Evolutionary conservation across 75 land plant species (phyloP), one percentile per base, ranked within the genome.

Genomic region (Cupressus sempervirens): DNA sequence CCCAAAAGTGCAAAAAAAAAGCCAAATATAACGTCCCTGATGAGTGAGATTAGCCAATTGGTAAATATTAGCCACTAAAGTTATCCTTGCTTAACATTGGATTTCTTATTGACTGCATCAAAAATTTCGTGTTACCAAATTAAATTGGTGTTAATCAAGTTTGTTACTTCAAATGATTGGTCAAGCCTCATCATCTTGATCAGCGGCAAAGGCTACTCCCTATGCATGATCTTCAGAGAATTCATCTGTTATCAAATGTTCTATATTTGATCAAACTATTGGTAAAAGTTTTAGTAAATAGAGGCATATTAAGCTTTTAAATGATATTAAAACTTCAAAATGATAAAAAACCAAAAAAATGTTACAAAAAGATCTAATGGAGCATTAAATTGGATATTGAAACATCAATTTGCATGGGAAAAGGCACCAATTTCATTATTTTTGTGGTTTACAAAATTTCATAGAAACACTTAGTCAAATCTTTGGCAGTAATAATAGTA

Each of bases 221-320:
- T 94, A 89, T 7, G 96, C 92, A 13, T 95, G 89, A 86, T 95
- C 99, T 26, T 92, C 90, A 1, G 95, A 91, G 89, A 97, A 97
- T 88, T 97, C 99, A 83, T 97, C 99, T 14, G 98, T 98, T 40
- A 93, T 95, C 83, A 96, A 89, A 84, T 92, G 88, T 7, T 95
- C 99, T 97, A 87, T 73, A 82, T 62, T 48, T 52, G 43, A 79
- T 40, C 45, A 79, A 45, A n/a, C 26, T 4, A 45, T 36, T 43
- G 5, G 81, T 45, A 4, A 18, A 29, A 43, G 9, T 9, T 26
- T 45, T 1, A 79, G n/a, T n/a, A 11, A 13, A 48, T 15, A 76
- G 4, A 74, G 38, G 16, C 7, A 8, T 4, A 6, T 10, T 36
- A 38, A 36, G 20, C 41, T 1, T 23, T 76, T 38, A 18, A 23